A percentile compares a stretch with the other conserved stretches of the same genome.
Evolutionary conservation across 345 rosid genomes (phyloP).

Genomic region (Linum lewisii): DNA sequence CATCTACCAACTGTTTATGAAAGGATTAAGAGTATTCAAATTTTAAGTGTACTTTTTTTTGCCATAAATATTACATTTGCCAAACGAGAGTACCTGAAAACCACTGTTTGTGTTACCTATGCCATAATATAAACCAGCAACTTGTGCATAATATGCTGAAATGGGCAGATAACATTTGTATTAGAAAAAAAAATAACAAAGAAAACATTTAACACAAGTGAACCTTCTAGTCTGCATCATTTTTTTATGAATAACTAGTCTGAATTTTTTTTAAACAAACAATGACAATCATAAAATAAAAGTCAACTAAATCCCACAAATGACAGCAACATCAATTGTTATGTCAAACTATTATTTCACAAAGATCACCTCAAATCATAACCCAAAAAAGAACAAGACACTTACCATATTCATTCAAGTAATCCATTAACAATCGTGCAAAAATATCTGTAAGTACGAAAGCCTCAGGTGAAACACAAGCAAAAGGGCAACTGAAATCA

Average conservation of each 20-base stretch:
- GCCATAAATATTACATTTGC: not conserved
- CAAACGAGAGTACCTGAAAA: conserved; percentile 45
- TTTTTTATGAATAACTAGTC: too few species aligned
- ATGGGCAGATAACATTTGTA: conserved; percentile 7
- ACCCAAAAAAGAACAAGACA: not conserved
- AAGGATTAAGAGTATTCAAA: not conserved
- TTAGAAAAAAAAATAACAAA: not conserved
- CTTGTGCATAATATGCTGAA: conserved; percentile 84
- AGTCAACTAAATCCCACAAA: not conserved
- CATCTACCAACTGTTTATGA: not conserved
- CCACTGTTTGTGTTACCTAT: conserved; percentile 47
- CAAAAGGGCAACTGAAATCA: conserved; percentile 72
- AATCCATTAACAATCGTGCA: conserved; percentile 68
- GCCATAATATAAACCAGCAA: conserved; percentile 73
- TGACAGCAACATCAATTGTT: not conserved
- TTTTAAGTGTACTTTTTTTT: not conserved
- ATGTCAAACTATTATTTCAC: not conserved
- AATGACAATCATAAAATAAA: not conserved
- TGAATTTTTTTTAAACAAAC: not conserved
- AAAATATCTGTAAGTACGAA: conserved; percentile 63
- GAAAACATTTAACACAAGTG: not conserved
- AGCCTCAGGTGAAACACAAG: conserved; percentile 68
- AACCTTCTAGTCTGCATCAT: not conserved
- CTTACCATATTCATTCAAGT: conserved; percentile 93
- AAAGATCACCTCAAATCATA: not conserved